A percentile compares a stretch with the other conserved stretches of the same genome.
These are phyloP conservation scores for Aureobasidium mangrovei DNA, from an alignment of 2,329 filamentous ascomycete species.

Conservation along the genomic window DNA sequence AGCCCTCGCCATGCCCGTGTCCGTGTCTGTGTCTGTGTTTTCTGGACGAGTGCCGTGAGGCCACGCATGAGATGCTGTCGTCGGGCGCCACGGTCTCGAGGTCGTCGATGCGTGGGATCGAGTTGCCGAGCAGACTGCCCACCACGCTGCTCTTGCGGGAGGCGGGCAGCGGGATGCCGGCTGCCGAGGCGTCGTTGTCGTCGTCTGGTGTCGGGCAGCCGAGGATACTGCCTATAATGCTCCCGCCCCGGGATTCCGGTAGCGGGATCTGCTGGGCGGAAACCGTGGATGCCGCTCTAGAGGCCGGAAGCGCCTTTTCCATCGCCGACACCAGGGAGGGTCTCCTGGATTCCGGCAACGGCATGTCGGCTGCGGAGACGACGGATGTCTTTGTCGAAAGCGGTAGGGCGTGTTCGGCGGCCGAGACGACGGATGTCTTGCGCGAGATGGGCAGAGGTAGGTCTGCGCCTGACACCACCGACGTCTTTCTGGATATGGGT, in stretches of 20 bases:
- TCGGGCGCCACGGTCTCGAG: conserved; percentile 39
- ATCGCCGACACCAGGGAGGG: conserved; percentile 12
- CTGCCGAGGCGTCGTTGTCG: neutral
- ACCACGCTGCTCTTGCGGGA: conserved; percentile 19
- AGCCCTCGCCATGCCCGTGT: conserved; percentile 17
- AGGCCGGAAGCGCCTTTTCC: neutral
- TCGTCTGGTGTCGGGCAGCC: neutral
- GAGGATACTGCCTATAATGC: neutral
- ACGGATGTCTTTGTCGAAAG: conserved; percentile 16
- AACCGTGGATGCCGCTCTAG: conserved; percentile 14
- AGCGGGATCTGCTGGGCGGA: conserved; percentile 16
- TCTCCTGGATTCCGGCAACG: conserved; percentile 10
- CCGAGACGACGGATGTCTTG: conserved; percentile 15
- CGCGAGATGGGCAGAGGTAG: conserved; percentile 13
- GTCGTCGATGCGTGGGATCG: conserved; percentile 25
- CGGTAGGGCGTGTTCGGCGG: conserved; percentile 21
- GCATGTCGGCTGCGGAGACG: conserved; percentile 5
- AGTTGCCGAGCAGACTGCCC: neutral
- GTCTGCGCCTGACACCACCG: conserved; percentile 16
- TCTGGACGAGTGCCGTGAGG: neutral
- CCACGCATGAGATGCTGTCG: conserved; percentile 40
- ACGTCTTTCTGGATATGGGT: conserved; percentile 18
- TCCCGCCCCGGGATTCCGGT: conserved; percentile 10
- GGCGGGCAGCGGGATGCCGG: conserved; percentile 15
- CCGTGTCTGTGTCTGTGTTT: conserved; percentile 12